phyloP scores from a whole-genome alignment of 2,329 filamentous ascomycete species.

The Coniella lustricola region DNA sequence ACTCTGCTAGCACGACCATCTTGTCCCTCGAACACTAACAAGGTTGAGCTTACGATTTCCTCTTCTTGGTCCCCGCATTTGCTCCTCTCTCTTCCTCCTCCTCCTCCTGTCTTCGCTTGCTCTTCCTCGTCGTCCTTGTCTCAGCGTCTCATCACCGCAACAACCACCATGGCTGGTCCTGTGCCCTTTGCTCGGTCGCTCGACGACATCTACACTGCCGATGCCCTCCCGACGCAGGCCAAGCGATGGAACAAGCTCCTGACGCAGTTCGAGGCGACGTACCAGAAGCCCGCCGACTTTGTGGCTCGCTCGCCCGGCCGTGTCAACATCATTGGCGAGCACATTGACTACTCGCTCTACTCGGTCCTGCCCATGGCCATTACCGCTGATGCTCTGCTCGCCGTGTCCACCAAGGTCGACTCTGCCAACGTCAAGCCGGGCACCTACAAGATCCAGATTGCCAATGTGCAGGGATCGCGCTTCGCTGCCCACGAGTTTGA shows the following conservation, averaged over 20 bases:
- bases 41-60: no score
- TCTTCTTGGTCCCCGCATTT: no score
- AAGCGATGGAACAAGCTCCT: slow-evolving; percentile 71
- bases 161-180: slow-evolving; percentile 40
- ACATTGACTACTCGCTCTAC: slow-evolving; percentile 98
- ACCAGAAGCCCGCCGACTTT: slow-evolving; percentile 67
- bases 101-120: neutral
- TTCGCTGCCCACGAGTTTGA: slow-evolving; percentile 72
- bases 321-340: slow-evolving; percentile 98
- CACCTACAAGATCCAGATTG: slow-evolving; percentile 64
- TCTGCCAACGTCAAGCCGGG: slow-evolving; percentile 41
- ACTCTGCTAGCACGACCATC: no score
- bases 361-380: slow-evolving; percentile 94
- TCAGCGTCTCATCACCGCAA: neutral
- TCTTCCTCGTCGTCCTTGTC: neutral
- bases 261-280: slow-evolving; percentile 60
- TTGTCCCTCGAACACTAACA: no score
- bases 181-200: slow-evolving; percentile 73
- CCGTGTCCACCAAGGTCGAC: slow-evolving; percentile 49
- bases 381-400: slow-evolving; percentile 82
- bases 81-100: neutral
- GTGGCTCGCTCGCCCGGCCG: slow-evolving; percentile 85
- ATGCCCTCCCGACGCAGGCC: slow-evolving; percentile 60
- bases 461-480: slow-evolving; percentile 69
- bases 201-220: slow-evolving; percentile 73